phyloP scores from a whole-genome alignment of 1,284 basidiomycete species.

The Mycena sp. region DNA sequence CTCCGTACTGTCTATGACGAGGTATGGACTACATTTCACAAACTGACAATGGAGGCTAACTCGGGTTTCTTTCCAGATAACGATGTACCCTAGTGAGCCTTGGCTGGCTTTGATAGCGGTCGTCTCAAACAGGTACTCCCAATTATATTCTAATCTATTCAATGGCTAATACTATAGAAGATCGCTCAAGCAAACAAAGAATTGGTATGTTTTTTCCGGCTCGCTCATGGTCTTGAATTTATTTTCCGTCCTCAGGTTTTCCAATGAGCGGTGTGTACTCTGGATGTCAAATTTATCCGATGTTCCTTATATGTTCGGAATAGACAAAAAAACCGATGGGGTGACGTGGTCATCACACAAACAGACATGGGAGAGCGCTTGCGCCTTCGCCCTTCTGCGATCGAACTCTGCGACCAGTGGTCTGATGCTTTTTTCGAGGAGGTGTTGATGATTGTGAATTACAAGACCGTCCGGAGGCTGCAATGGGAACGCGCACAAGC shows the following conservation, averaged over 20 bases:
- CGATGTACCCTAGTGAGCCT: slow-evolving; percentile 64
- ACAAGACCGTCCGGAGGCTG: slow-evolving; percentile 38
- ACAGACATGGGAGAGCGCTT: slow-evolving; percentile 56
- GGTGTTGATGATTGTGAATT: slow-evolving; percentile 63
- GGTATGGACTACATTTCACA: slow-evolving; percentile 40
- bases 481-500: slow-evolving; percentile 18
- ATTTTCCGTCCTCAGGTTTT: no score
- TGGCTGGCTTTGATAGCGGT: slow-evolving; percentile 62
- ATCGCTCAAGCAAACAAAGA: slow-evolving; percentile 65
- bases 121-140: slow-evolving; percentile 56
- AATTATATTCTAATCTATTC: slow-evolving; percentile 16
- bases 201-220: no score
- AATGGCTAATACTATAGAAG: slow-evolving; percentile 39
- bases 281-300: neutral
- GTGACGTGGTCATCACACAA: slow-evolving; percentile 30
- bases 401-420: slow-evolving; percentile 58
- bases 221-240: no score
- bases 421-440: slow-evolving; percentile 66
- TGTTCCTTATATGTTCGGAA: neutral
- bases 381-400: slow-evolving; percentile 55
- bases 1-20: slow-evolving; percentile 67
- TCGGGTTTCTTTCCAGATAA: slow-evolving; percentile 56
- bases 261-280: slow-evolving; percentile 66
- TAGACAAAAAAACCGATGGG: slow-evolving; percentile 31
- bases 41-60: neutral